These are phyloP conservation scores for Ceratobasidium sp. DNA, from an alignment of 1,284 basidiomycete genomes.

Conservation along the genomic window DNA sequence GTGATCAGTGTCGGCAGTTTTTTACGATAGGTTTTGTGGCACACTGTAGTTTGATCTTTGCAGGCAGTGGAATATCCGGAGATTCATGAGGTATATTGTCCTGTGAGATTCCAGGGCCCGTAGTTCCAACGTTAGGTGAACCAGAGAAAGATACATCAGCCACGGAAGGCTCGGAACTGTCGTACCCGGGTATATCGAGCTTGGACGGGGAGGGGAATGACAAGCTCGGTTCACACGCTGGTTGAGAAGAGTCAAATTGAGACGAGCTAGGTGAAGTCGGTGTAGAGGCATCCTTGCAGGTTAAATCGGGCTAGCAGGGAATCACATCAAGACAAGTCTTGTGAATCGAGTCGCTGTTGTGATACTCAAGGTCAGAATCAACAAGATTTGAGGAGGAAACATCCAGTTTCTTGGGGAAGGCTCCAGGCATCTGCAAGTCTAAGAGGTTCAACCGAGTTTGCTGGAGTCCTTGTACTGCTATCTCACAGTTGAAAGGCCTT, in stretches of 20 bases:
- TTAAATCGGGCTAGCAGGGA: background rate
- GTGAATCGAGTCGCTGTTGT: too few species aligned
- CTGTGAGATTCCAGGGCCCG: too few species aligned
- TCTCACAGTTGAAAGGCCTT: background rate
- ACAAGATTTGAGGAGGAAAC: background rate
- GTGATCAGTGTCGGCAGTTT: too few species aligned
- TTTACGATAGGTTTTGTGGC: too few species aligned
- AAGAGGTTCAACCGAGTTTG: too few species aligned
- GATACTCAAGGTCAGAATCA: background rate
- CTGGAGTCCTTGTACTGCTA: too few species aligned
- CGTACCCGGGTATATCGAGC: background rate
- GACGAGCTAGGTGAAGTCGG: slow-evolving; percentile 11
- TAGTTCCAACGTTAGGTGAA: background rate
- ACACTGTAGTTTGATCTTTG: too few species aligned
- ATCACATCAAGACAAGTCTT: too few species aligned
- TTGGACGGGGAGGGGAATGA: background rate
- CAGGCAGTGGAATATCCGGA: too few species aligned
- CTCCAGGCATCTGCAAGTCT: background rate
- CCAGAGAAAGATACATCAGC: background rate
- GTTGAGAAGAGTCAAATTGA: background rate
- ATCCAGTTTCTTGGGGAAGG: background rate
- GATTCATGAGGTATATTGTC: too few species aligned
- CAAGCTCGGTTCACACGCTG: background rate
- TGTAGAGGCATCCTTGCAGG: background rate
- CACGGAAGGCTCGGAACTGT: background rate